Percentiles rank a stretch among this genome's conserved stretches.
phyloP scores from a whole-genome alignment of 441 rosid species.

The Adansonia gregorii region DNA sequence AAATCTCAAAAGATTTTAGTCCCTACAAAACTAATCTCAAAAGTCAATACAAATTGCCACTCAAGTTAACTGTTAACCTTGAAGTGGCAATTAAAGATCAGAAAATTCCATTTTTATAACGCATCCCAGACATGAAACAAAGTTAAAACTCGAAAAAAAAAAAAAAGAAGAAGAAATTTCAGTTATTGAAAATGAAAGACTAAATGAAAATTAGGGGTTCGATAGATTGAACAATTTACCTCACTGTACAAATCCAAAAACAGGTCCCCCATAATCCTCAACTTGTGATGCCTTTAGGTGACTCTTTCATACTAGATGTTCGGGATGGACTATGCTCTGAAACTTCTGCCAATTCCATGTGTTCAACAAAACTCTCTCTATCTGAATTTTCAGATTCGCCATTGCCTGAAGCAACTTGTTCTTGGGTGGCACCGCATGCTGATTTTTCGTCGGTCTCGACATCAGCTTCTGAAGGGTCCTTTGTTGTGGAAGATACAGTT shows the following conservation, averaged over 20 bases:
- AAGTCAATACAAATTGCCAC: slow-evolving; percentile 40
- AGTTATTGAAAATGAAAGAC: slow-evolving; percentile 29
- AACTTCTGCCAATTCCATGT: slow-evolving; percentile 35
- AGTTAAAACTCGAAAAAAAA: slow-evolving; percentile 30
- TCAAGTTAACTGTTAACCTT: slow-evolving; percentile 32
- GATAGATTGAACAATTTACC: slow-evolving; percentile 47
- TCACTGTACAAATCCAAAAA: slow-evolving; percentile 62
- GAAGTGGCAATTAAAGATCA: slow-evolving; percentile 36
- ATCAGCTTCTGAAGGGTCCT: slow-evolving; percentile 36
- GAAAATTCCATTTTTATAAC: slow-evolving; percentile 39
- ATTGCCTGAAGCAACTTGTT: slow-evolving; percentile 43
- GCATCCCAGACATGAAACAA: slow-evolving; percentile 37
- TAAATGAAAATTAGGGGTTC: slow-evolving; percentile 34
- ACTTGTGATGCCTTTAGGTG: slow-evolving; percentile 31
- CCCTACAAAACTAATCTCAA: slow-evolving; percentile 28
- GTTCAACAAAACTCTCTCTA: slow-evolving; percentile 29
- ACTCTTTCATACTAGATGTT: slow-evolving; percentile 38
- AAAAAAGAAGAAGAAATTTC: slow-evolving; percentile 43
- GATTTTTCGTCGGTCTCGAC: slow-evolving; percentile 38
- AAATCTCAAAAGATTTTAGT: slow-evolving; percentile 28
- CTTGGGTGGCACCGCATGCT: slow-evolving; percentile 36
- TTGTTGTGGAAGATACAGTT: slow-evolving; percentile 37
- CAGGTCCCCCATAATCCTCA: slow-evolving; percentile 33
- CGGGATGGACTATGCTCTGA: slow-evolving; percentile 30
- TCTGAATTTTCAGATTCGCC: slow-evolving; percentile 49